These are phyloP conservation scores for Fusarium lateritium DNA, from an alignment of 2,329 filamentous ascomycete species.

Conservation along the genomic window DNA sequence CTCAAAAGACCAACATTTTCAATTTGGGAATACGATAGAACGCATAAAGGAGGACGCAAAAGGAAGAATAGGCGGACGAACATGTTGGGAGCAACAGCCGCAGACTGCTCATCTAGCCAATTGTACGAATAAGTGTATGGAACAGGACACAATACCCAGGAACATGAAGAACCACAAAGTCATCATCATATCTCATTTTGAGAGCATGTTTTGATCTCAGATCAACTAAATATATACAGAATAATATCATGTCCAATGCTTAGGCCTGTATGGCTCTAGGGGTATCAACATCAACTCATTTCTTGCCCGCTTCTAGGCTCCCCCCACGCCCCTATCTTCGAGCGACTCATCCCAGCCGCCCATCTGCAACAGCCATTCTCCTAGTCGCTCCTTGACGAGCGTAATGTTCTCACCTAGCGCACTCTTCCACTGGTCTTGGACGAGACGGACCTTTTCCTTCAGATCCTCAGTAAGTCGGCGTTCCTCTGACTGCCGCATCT, in stretches of 20 bases:
- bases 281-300: conserved; percentile 50
- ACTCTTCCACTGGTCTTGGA: conserved; percentile 92
- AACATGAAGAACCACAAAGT: conserved; percentile 14
- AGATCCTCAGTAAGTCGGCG: conserved; percentile 83
- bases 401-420: conserved; percentile 85
- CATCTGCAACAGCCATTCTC: conserved; percentile 78
- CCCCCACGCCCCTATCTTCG: conserved; percentile 69
- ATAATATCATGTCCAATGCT: conserved; percentile 40
- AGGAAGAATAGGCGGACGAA: neutral
- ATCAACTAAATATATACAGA: conserved; percentile 41
- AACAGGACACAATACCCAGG: conserved; percentile 34
- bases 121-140: conserved; percentile 44
- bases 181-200: conserved; percentile 42
- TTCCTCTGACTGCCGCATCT: conserved; percentile 77
- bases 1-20: neutral
- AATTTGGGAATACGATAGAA: neutral
- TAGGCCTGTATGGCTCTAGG: conserved; percentile 37
- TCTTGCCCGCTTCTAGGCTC: conserved; percentile 52
- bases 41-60: neutral
- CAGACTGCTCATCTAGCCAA: conserved; percentile 2
- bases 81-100: no score
- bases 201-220: conserved; percentile 17
- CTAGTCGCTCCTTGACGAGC: conserved; percentile 80
- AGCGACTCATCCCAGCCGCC: conserved; percentile 91
- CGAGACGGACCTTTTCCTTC: conserved; percentile 92